Conservation (phyloP, 2,329 filamentous ascomycete genomes). For the Phaeosphaeriaceae sp. region DNA sequence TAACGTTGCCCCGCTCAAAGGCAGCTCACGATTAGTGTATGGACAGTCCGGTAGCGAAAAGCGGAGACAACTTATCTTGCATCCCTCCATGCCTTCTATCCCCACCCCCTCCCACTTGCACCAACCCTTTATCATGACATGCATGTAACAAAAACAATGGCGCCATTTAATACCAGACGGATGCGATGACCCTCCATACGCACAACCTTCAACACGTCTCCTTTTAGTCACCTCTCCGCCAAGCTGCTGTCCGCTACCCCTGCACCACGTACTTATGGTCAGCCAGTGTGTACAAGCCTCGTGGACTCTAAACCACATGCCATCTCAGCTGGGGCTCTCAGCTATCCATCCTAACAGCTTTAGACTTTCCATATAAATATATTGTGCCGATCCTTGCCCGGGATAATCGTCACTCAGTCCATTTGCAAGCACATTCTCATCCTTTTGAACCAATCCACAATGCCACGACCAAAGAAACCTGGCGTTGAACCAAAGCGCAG, state of each 20-base stretch:
- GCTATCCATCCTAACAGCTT: slow-evolving; percentile 3
- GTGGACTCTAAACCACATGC: slow-evolving; percentile 3
- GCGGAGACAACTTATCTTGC: slow-evolving; percentile 16
- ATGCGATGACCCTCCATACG: not conserved
- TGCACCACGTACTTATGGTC: slow-evolving; percentile 6
- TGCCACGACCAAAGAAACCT: slow-evolving; percentile 71
- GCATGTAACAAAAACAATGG: slow-evolving; percentile 4
- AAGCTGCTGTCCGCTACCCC: slow-evolving; percentile 14
- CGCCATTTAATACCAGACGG: not conserved
- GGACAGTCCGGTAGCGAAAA: slow-evolving; percentile 1
- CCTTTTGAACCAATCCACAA: slow-evolving; percentile 36
- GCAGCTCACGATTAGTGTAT: slow-evolving; percentile 12
- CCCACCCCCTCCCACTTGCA: not conserved
- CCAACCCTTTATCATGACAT: not conserved
- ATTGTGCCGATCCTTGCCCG: slow-evolving; percentile 1
- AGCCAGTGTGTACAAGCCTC: slow-evolving; percentile 10
- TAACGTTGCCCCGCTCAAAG: slow-evolving; percentile 10
- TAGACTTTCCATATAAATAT: slow-evolving; percentile 1
- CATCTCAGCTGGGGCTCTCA: slow-evolving; percentile 9
- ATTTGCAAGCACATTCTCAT: slow-evolving; percentile 1
- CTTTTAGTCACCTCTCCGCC: slow-evolving; percentile 5
- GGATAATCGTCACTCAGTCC: not conserved
- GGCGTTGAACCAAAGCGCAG: slow-evolving; percentile 70
- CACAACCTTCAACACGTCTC: not conserved
- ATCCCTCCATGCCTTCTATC: slow-evolving; percentile 1